Evolutionary conservation across 2,329 filamentous ascomycete genomes (phyloP), one percentile per base, ranked within the genome.

Genomic region (Claviceps sp.): DNA sequence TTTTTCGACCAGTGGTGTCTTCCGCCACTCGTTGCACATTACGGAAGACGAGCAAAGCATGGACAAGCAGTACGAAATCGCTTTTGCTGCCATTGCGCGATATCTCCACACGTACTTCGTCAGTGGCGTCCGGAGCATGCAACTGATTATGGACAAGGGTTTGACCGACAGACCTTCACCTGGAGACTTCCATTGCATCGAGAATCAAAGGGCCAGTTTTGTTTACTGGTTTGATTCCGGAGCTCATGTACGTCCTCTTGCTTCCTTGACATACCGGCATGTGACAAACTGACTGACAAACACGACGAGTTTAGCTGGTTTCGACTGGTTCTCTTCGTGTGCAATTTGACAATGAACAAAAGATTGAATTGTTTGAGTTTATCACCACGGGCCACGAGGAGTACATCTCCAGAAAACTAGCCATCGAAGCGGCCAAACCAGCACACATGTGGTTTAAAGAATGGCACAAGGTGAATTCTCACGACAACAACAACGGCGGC

Each of bases 31-130:
- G 3, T 72, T 94, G 16, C 77, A 76, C 56, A 70, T 77, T 45
- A 71, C 78, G 20, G 73, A 77, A 11, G 70, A 70, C 53, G 79
- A 82, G 45, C 75, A 81, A 46, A 70, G 70, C 38, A 74, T 72
- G 18, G 78, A 84, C 52, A 96, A 94, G 70, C 81, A 85, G 61
- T 96, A 90, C 61, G 90, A 96, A 64, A 88, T 97, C 48, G 79
- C 84, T 2, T 87, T 81, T 54, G 80, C 89, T 3, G 86, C 86
- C 1, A 74, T 98, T 46, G 81, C 91, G 37, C 82, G 91, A 61
- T 97, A 93, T 67, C 96, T 95, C 65, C 82, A 86, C 60, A 90
- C 88, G 0, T 85, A 95, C 61, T 96, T 93, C 64, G 84, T 85
- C 53, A 91, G 88, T 55, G 90, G 89, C 6, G 83, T 96, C 52